These are phyloP conservation scores for Astragalus membranaceus DNA, from an alignment of 306 rosid species.

Conservation along the genomic window DNA sequence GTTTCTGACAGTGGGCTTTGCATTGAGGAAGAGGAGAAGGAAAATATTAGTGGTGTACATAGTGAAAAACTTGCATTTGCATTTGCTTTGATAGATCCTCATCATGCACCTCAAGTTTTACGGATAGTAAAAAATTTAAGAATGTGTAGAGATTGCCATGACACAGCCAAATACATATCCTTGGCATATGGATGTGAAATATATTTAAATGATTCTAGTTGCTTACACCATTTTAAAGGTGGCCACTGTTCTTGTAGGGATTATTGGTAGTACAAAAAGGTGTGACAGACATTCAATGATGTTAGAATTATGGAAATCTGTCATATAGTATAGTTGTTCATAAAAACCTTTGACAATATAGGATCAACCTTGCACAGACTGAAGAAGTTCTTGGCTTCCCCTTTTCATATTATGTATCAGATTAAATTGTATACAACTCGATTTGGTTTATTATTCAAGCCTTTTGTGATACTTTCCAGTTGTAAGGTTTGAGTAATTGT, in stretches of 20 bases:
- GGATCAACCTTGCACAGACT: neutral
- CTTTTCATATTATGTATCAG: neutral
- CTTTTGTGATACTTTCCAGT: neutral
- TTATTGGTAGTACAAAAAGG: conserved; percentile 57
- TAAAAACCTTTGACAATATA: neutral
- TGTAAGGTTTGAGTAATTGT: neutral
- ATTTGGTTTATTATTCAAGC: neutral
- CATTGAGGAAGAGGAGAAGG: conserved; percentile 79
- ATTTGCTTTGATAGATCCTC: conserved; percentile 54
- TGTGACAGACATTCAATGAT: conserved; percentile 6
- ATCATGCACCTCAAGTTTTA: conserved; percentile 34
- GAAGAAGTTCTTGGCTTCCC: neutral
- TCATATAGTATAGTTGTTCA: conserved; percentile 6
- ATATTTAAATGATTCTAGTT: conserved; percentile 54
- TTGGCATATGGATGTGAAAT: conserved; percentile 67
- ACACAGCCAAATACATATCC: conserved; percentile 67
- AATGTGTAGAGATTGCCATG: conserved; percentile 78
- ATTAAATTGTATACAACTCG: neutral
- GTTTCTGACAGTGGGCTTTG: conserved; percentile 35
- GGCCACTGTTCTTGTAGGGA: conserved; percentile 90
- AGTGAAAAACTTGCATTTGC: conserved; percentile 80
- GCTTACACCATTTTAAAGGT: conserved; percentile 73
- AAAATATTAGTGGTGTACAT: conserved; percentile 45
- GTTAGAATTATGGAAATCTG: conserved; percentile 5
- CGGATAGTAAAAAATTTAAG: conserved; percentile 70